Conservation (phyloP, 345 rosid genomes). For the Eucalyptus sp. region DNA sequence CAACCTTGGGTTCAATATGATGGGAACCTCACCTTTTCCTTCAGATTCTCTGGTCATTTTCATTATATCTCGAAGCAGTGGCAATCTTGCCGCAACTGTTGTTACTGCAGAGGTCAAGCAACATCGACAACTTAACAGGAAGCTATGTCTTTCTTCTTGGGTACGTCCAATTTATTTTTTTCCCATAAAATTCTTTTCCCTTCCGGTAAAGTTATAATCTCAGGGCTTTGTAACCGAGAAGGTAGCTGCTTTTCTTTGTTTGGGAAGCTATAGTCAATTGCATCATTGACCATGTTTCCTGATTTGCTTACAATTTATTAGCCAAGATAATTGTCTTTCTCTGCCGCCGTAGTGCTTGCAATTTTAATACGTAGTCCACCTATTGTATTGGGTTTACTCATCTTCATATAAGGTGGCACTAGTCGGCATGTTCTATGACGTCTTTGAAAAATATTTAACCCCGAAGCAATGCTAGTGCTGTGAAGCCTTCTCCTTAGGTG, state of each 20-base stretch:
- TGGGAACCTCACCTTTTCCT: background rate
- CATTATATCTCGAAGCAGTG: slow-evolving; percentile 44
- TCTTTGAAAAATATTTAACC: background rate
- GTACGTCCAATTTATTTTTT: slow-evolving; percentile 3
- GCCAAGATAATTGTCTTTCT: background rate
- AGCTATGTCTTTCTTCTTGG: slow-evolving; percentile 42
- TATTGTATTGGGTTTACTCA: background rate
- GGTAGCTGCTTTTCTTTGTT: background rate
- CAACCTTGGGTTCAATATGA: background rate
- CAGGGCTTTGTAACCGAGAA: background rate
- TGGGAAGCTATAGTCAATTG: background rate
- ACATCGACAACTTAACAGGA: slow-evolving; percentile 41
- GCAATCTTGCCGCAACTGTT: slow-evolving; percentile 46
- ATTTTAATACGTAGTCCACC: background rate
- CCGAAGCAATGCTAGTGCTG: background rate
- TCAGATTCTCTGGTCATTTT: slow-evolving; percentile 38
- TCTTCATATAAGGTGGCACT: background rate
- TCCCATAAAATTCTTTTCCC: background rate
- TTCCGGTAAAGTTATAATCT: background rate
- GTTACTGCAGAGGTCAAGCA: slow-evolving; percentile 33
- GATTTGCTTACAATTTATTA: background rate
- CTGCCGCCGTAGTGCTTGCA: background rate
- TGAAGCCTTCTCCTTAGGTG: background rate
- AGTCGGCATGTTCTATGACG: background rate
- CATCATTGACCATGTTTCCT: background rate